Evolutionary conservation across 177 flowering plant species (phyloP).

Genomic region (Vitis hybrid): DNA sequence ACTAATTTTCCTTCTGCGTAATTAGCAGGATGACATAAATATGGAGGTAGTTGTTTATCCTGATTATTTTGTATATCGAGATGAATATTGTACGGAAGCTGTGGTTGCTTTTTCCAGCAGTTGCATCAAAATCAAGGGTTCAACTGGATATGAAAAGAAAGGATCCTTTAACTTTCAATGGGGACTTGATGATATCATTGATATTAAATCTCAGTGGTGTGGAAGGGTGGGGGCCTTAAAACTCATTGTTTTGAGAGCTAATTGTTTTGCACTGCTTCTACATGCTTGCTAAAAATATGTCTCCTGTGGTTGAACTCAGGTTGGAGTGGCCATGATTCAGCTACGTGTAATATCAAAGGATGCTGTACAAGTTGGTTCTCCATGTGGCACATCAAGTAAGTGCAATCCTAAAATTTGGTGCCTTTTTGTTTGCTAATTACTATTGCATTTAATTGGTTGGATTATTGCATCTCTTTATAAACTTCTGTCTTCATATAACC

Average conservation of each 20-base stretch:
- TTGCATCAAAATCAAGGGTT: slow-evolving; percentile 33
- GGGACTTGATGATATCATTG: slow-evolving; percentile 36
- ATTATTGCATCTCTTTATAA: background rate
- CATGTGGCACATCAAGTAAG: slow-evolving; percentile 46
- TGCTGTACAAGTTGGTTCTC: slow-evolving; percentile 22
- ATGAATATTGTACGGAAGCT: slow-evolving; percentile 22
- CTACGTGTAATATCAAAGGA: slow-evolving; percentile 37
- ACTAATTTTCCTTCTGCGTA: background rate
- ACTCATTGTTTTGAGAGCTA: background rate
- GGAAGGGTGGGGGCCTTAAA: slow-evolving; percentile 56
- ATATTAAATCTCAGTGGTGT: slow-evolving; percentile 30
- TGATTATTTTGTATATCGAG: slow-evolving; percentile 28
- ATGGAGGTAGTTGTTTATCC: slow-evolving; percentile 31
- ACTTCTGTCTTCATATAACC: background rate
- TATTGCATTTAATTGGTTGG: background rate
- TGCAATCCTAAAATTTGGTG: background rate
- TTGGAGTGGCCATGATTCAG: slow-evolving; percentile 42
- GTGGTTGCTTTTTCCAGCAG: slow-evolving; percentile 27
- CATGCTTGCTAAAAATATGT: background rate
- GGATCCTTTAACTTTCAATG: slow-evolving; percentile 26
- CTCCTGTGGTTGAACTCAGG: slow-evolving; percentile 34
- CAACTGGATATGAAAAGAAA: slow-evolving; percentile 11
- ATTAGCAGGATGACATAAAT: slow-evolving; percentile 30
- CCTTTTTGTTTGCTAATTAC: too few species aligned
- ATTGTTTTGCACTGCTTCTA: background rate